Conservation (phyloP, 1,139 yeast species). For the Yamadazyma pseudoaaseri region DNA sequence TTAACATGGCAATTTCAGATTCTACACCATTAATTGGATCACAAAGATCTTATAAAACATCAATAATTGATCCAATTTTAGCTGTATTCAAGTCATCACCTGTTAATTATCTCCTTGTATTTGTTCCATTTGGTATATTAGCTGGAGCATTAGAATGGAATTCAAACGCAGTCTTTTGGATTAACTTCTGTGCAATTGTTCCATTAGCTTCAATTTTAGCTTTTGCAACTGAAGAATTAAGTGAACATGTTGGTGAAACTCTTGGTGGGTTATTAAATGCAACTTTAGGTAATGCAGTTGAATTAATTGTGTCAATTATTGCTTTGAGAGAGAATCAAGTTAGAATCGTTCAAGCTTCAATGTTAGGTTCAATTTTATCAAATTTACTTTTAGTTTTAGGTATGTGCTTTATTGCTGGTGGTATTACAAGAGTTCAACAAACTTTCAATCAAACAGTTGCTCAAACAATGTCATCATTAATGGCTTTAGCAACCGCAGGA, state of each 20-base stretch:
- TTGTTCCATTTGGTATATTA: conserved; percentile 84
- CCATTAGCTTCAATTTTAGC: conserved; percentile 91
- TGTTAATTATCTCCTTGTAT: conserved; percentile 71
- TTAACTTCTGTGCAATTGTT: conserved; percentile 86
- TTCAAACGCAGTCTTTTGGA: conserved; percentile 59
- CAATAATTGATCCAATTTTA: conserved; percentile 12
- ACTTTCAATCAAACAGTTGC: conserved; percentile 94
- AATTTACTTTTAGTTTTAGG: conserved; percentile 88
- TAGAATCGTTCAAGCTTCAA: conserved; percentile 92
- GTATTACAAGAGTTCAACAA: conserved; percentile 81
- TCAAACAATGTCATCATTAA: conserved; percentile 91
- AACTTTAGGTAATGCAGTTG: conserved; percentile 93
- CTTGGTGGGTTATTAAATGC: conserved; percentile 92
- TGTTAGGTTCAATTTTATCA: conserved; percentile 91
- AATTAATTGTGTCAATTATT: conserved; percentile 87
- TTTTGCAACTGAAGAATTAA: conserved; percentile 88
- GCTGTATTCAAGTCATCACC: conserved; percentile 61
- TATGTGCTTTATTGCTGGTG: conserved; percentile 94
- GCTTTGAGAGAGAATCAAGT: conserved; percentile 86
- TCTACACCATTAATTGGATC: conserved; percentile 5
- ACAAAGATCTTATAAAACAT: background rate
- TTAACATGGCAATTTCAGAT: conserved; percentile 5
- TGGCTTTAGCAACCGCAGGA: conserved; percentile 89
- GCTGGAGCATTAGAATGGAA: conserved; percentile 63
- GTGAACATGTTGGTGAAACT: conserved; percentile 84